A percentile compares a stretch with the other conserved stretches of the same genome.
These are phyloP conservation scores for Colletotrichum higginsianum DNA, from an alignment of 2,329 filamentous ascomycete genomes.

Conservation along the genomic window DNA sequence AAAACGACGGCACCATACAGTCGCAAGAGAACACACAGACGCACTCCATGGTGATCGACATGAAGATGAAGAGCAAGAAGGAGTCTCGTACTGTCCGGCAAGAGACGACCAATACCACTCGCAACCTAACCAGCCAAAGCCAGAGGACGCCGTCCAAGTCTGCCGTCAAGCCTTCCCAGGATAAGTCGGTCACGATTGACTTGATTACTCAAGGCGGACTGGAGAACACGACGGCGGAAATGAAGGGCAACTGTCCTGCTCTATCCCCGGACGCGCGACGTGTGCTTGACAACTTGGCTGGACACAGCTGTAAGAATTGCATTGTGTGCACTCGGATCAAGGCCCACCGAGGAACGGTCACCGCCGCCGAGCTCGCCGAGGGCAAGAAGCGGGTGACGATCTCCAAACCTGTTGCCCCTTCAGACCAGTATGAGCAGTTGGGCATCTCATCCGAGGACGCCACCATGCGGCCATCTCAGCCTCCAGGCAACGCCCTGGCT, in stretches of 20 bases:
- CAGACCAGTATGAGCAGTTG: conserved; percentile 57
- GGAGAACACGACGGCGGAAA: conserved; percentile 36
- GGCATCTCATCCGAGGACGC: conserved; percentile 64
- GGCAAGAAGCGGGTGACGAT: conserved; percentile 74
- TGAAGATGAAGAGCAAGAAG: conserved; percentile 41
- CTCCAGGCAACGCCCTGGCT: conserved; percentile 80
- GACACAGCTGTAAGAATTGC: conserved; percentile 71
- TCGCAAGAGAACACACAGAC: conserved; percentile 46
- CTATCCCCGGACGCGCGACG: conserved; percentile 67
- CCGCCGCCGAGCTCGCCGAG: conserved; percentile 54
- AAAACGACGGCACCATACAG: conserved; percentile 44
- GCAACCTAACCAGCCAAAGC: conserved; percentile 44
- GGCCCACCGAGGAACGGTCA: conserved; percentile 57
- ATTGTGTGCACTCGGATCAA: conserved; percentile 70
- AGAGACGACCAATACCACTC: conserved; percentile 40
- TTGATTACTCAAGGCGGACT: conserved; percentile 41
- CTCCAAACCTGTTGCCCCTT: conserved; percentile 76
- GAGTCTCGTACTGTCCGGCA: conserved; percentile 35
- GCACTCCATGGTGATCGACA: conserved; percentile 45
- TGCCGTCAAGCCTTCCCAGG: conserved; percentile 28
- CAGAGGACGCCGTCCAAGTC: conserved; percentile 38
- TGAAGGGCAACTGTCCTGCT: conserved; percentile 54
- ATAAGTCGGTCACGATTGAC: conserved; percentile 41
- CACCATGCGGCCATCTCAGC: conserved; percentile 77
- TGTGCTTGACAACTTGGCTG: conserved; percentile 67